These are phyloP conservation scores for Penicillium sp. DNA, from an alignment of 2,329 filamentous ascomycete genomes.

Conservation along the genomic window DNA sequence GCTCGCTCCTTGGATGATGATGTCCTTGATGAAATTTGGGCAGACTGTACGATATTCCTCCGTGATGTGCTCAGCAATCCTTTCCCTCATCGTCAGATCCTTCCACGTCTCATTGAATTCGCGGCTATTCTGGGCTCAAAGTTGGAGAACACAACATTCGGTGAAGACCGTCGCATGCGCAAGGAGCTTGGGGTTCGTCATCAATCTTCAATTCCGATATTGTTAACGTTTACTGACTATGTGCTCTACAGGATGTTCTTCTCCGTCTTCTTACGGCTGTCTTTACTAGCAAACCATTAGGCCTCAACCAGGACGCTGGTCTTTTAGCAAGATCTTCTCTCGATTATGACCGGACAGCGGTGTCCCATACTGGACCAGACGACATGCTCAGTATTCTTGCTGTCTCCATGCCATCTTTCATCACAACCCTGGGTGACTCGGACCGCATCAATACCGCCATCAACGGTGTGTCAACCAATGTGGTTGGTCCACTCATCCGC, in stretches of 20 bases:
- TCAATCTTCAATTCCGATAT: background rate
- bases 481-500: constrained; percentile 78
- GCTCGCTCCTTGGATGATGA: constrained; percentile 89
- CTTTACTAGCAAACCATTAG: constrained; percentile 83
- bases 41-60: constrained; percentile 87
- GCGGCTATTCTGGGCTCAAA: constrained; percentile 88
- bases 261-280: constrained; percentile 85
- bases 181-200: constrained; percentile 77
- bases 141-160: constrained; percentile 96
- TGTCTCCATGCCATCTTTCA: constrained; percentile 74
- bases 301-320: constrained; percentile 61
- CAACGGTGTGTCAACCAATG: constrained; percentile 75
- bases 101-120: constrained; percentile 84
- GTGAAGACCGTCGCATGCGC: constrained; percentile 89
- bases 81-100: constrained; percentile 87
- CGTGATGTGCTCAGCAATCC: constrained; percentile 89
- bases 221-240: constrained; percentile 20
- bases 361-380: constrained; percentile 56
- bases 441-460: constrained; percentile 80
- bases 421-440: constrained; percentile 78
- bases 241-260: constrained; percentile 71
- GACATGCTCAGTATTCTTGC: constrained; percentile 80
- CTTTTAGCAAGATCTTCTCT: constrained; percentile 42
- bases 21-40: constrained; percentile 97
- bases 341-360: constrained; percentile 40